Evolutionary conservation across 352 stramenopile genomes (phyloP), one percentile per base, ranked within the genome.

Genomic region (Phytopythium vexans): DNA sequence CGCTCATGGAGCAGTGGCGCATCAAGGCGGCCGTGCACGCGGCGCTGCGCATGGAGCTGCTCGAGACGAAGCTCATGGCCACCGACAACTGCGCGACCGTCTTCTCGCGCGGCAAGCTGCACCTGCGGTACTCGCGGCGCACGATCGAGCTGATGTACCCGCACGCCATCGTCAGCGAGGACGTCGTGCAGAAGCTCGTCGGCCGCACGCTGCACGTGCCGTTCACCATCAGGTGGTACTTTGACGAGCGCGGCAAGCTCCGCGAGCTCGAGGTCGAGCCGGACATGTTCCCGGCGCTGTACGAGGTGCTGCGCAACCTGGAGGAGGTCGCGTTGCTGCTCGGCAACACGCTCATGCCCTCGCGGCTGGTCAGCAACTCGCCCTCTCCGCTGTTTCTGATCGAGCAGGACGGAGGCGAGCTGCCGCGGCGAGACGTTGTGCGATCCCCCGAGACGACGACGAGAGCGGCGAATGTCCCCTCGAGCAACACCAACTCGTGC

Each of bases 121-220:
- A 78, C 37, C 48, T 82, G 50, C 68, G 66, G 2, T 83, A 85
- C 53, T 72, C 67, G 3, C 67, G 66, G n/a, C 51, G 54, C 8
- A 79, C 72, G 6, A 71, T 86, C 41, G 57, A 81, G 44, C 56
- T 52, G n/a, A 48, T 88, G 16, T 88, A 73, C 46, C 74, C 74
- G 14, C 60, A 82, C 33, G 51, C 63, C 3, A 16, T 62, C 4
- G 41, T 46, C 49, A 38, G 83, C 31, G 64, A 74, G 41, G 41
- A 68, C 6, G 64, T 86, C 31, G 60, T 85, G 40, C 65, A 74
- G 16, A 64, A 63, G 33, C 63, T 88, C 2, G 52, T 88, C 21
- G 73, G 72, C n/a, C 58, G 62, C 34, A 52, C 81, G 37, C 41
- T 86, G 12, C 59, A 70, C 9, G 58, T 81, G 32, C 64, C 54